Conservation (phyloP, 2,329 filamentous ascomycete species). For the Fusarium udum region DNA sequence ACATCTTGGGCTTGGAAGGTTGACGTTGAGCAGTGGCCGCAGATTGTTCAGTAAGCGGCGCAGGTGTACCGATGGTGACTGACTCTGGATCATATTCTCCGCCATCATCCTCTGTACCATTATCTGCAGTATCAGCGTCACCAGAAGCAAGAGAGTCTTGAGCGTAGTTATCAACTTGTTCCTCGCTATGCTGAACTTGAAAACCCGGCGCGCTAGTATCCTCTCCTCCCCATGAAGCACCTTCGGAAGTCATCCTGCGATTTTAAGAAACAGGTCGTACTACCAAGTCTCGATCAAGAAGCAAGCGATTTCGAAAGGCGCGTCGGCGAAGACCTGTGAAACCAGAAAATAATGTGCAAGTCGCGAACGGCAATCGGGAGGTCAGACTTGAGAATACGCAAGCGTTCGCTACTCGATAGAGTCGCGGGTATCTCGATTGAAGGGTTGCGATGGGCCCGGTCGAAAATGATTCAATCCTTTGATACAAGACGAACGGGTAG, state of each 20-base stretch:
- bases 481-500: slow-evolving; percentile 14
- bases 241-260: slow-evolving; percentile 52
- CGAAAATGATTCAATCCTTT: slow-evolving; percentile 8
- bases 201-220: slow-evolving; percentile 65
- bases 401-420: background rate
- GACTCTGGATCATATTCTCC: slow-evolving; percentile 69
- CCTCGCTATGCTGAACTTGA: slow-evolving; percentile 64
- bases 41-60: slow-evolving; percentile 49
- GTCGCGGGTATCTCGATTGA: slow-evolving; percentile 1
- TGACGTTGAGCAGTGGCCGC: slow-evolving; percentile 44
- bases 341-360: slow-evolving; percentile 3
- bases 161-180: slow-evolving; percentile 62
- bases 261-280: slow-evolving; percentile 7
- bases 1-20: slow-evolving; percentile 65
- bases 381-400: background rate
- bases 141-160: slow-evolving; percentile 58
- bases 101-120: slow-evolving; percentile 63
- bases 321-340: slow-evolving; percentile 17
- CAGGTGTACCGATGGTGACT: slow-evolving; percentile 55
- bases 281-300: slow-evolving; percentile 13
- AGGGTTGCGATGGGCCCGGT: slow-evolving; percentile 1
- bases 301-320: slow-evolving; percentile 13
- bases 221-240: slow-evolving; percentile 61
- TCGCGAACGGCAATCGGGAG: background rate
- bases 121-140: slow-evolving; percentile 60